These are phyloP conservation scores for Ceratobasidium papillatum DNA, from an alignment of 1,284 basidiomycete species.

Conservation along the genomic window DNA sequence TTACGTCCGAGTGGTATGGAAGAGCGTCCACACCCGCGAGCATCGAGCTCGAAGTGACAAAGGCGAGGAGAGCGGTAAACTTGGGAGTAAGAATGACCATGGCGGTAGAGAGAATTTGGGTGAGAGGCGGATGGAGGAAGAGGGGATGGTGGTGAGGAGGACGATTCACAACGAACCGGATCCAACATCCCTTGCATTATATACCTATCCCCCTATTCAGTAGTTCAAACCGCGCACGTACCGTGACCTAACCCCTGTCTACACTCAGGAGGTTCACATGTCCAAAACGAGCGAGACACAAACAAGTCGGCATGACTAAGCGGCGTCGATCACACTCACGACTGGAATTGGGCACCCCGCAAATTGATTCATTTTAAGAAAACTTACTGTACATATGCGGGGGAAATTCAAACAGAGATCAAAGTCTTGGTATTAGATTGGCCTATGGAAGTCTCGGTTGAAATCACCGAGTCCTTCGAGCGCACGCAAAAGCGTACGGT, in stretches of 20 bases:
- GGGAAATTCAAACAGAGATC: background rate
- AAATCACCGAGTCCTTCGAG: constrained; percentile 19
- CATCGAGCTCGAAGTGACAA: constrained; percentile 17
- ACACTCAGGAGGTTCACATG: background rate
- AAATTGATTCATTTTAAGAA: background rate
- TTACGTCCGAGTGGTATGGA: constrained; percentile 12
- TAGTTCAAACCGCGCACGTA: background rate
- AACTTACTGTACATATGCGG: background rate
- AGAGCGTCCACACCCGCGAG: constrained; percentile 18
- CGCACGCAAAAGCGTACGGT: constrained; percentile 12
- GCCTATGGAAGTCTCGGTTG: background rate
- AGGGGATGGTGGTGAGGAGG: background rate
- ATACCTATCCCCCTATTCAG: background rate
- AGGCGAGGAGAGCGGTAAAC: constrained; percentile 31
- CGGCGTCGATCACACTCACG: background rate
- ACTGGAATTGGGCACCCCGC: background rate
- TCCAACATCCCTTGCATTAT: background rate
- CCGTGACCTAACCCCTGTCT: background rate
- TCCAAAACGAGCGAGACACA: constrained; percentile 1
- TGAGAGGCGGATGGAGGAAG: background rate
- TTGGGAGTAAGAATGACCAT: constrained; percentile 32
- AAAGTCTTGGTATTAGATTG: background rate
- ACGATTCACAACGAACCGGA: constrained; percentile 3
- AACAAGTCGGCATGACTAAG: background rate
- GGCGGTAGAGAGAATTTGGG: background rate